Evolutionary conservation across 2,329 filamentous ascomycete species (phyloP), one percentile per base, ranked within the genome.

Genomic region (Claviceps fusiformis): DNA sequence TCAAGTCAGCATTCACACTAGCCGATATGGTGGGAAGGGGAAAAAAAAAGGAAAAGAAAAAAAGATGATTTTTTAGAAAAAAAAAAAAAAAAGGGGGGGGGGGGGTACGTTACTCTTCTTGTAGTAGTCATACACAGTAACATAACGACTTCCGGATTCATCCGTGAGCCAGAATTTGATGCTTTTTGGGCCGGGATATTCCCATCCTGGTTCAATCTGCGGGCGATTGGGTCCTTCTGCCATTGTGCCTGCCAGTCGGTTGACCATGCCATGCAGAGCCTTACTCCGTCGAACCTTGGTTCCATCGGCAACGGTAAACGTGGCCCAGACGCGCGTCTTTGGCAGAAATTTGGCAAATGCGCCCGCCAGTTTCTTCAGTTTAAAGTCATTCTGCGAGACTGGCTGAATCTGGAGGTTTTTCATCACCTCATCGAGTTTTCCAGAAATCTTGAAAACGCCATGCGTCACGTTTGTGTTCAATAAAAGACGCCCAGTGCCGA

Each of bases 401-500:
- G 62, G 57, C n/a, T 49, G n/a, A 7, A 67, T 54, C 0, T 47
- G 17, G 9, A 71, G 55, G 4, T 54, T 54, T 1, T 56, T 33
- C 29, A 74, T 71, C 5, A 77, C 58, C 0, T 67, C 57, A 0
- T 60, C 59, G 2, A 78, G 59, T 0, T 56, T 57, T 2, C 74
- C 71, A 2, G 65, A 59, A 3, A 67, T 62, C 11, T 72, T 75
- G 63, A 82, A 82, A 19, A 80, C 71, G 3, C 73, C 75, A 58
- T 80, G 74, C 0, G 75, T 75, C 10, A 80, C 74, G 55, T 82
- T 81, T 50, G 71, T 69, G 57, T 82, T 82, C 31, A 82, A 65
- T 0, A 82, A 70, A 1, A 82, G 60, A 0, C 77, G 70, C 2
- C 77, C 78, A 0, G 79, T 82, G 0, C 74, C 74, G 0, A 77